A percentile compares a stretch with the other conserved stretches of the same genome.
These are phyloP conservation scores for Pseudohalonectria lignicola DNA, from an alignment of 2,329 filamentous ascomycete genomes.

Conservation along the genomic window DNA sequence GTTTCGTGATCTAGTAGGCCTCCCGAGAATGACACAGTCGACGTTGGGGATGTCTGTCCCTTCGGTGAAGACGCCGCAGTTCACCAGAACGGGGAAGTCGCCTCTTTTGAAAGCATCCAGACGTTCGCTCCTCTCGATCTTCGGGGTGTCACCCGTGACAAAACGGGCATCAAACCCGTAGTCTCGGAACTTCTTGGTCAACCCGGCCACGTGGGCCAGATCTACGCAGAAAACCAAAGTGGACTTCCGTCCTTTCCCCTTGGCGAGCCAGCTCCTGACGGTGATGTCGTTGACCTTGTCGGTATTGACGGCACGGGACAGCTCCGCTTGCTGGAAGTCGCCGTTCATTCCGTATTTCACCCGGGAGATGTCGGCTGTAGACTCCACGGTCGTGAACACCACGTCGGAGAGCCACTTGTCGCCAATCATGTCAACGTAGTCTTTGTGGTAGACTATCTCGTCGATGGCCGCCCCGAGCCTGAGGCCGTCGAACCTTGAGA, in stretches of 20 bases:
- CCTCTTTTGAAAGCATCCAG: conserved; percentile 66
- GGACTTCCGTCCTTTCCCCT: conserved; percentile 56
- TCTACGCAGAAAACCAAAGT: conserved; percentile 95
- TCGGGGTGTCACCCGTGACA: conserved; percentile 73
- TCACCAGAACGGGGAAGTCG: conserved; percentile 79
- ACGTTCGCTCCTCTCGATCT: conserved; percentile 53
- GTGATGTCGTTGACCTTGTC: conserved; percentile 71
- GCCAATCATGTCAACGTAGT: conserved; percentile 57
- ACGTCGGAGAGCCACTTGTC: conserved; percentile 89
- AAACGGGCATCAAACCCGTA: conserved; percentile 72
- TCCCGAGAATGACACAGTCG: conserved; percentile 79
- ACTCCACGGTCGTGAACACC: conserved; percentile 86
- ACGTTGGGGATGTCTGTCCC: conserved; percentile 97
- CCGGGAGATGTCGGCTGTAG: conserved; percentile 65
- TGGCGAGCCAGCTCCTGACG: conserved; percentile 75
- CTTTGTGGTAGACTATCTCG: conserved; percentile 90
- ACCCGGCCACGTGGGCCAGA: conserved; percentile 62
- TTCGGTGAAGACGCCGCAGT: conserved; percentile 94
- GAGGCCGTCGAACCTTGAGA: conserved; percentile 71
- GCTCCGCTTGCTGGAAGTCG: conserved; percentile 69
- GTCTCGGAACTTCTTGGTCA: conserved; percentile 66
- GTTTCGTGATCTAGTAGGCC: conserved; percentile 88
- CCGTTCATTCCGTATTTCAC: conserved; percentile 55
- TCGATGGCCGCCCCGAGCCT: conserved; percentile 78
- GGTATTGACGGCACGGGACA: conserved; percentile 78